Evolutionary conservation across 352 stramenopile species (phyloP).

Genomic region (Phytophthora multivora): DNA sequence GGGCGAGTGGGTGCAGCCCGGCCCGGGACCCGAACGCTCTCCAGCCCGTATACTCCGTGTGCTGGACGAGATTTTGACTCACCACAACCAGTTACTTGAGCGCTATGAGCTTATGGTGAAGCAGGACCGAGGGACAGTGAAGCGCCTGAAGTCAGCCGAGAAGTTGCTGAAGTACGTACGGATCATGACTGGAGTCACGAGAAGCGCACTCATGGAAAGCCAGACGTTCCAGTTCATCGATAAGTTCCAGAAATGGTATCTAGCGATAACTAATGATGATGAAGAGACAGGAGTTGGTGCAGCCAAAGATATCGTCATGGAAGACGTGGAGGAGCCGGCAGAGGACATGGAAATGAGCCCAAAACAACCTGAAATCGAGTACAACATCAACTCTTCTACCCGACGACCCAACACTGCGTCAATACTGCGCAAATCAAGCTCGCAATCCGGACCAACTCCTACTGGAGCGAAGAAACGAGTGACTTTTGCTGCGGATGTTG

Average conservation of each 20-base stretch:
- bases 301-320: constrained; percentile 19
- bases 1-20: constrained; percentile 40
- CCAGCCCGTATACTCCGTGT: constrained; percentile 54
- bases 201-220: constrained; percentile 42
- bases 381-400: constrained; percentile 1
- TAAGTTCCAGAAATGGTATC: constrained; percentile 62
- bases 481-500: constrained; percentile 21
- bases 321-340: constrained; percentile 8
- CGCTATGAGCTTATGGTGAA: constrained; percentile 49
- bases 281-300: neutral
- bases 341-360: constrained; percentile 37
- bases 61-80: constrained; percentile 48
- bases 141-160: constrained; percentile 61
- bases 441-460: neutral
- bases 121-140: constrained; percentile 40
- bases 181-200: constrained; percentile 43
- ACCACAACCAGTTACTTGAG: constrained; percentile 34
- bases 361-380: constrained; percentile 12
- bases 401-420: neutral
- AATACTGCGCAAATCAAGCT: constrained; percentile 20
- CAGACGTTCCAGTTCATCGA: constrained; percentile 55
- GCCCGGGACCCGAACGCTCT: constrained; percentile 38
- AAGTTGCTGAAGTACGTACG: constrained; percentile 68
- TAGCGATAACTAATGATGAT: constrained; percentile 12
- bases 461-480: constrained; percentile 28